Conservation (phyloP, 805 yeast genomes). For the Metschnikowia bowlesiae region DNA sequence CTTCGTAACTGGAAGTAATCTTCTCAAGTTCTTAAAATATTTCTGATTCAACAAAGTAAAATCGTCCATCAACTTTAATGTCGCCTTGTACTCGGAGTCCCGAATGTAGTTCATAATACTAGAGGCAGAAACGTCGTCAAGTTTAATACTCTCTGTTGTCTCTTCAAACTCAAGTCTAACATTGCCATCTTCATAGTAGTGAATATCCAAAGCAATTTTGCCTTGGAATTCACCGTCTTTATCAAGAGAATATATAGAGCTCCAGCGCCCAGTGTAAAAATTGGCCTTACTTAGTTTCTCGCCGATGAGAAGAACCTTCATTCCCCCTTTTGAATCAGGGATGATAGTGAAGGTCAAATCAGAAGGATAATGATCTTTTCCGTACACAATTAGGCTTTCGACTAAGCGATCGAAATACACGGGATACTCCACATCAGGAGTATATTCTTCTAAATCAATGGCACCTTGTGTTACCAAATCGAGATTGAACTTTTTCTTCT, state of each 20-base stretch:
- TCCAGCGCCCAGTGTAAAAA: conserved; percentile 90
- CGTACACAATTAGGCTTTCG: conserved; percentile 44
- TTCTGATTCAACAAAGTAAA: conserved; percentile 73
- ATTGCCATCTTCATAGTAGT: conserved; percentile 94
- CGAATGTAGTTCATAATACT: conserved; percentile 45
- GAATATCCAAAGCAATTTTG: conserved; percentile 63
- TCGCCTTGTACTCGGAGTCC: conserved; percentile 54
- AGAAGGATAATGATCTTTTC: conserved; percentile 64
- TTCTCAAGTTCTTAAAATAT: conserved; percentile 77
- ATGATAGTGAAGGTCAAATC: conserved; percentile 41
- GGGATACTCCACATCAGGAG: conserved; percentile 24
- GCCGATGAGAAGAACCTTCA: conserved; percentile 60
- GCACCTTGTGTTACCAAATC: conserved; percentile 49
- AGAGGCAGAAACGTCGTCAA: conserved; percentile 22
- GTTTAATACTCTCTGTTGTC: conserved; percentile 21
- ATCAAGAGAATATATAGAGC: conserved; percentile 52
- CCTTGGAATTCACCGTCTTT: conserved; percentile 43
- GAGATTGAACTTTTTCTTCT: conserved; percentile 49
- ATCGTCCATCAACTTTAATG: conserved; percentile 54
- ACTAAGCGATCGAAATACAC: conserved; percentile 27
- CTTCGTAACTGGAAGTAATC: conserved; percentile 89
- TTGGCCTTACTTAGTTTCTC: conserved; percentile 69
- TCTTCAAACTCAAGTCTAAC: conserved; percentile 62
- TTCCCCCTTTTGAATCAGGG: conserved; percentile 27
- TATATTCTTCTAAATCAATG: conserved; percentile 48